A percentile compares a stretch with the other conserved stretches of the same genome.
These are phyloP conservation scores for Glycine soja DNA, from an alignment of 306 rosid genomes.

Conservation along the genomic window DNA sequence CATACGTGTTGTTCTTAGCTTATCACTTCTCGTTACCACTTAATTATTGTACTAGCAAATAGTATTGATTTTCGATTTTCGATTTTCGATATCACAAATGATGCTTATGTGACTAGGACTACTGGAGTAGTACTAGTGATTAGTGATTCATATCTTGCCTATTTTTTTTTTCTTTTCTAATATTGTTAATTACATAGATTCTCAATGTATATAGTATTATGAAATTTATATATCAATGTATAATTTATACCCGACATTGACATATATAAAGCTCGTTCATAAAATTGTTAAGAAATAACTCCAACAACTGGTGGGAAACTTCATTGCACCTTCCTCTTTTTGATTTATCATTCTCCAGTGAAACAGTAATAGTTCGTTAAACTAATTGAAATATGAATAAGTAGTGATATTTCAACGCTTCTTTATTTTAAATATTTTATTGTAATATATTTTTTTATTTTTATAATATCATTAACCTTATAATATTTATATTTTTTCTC, in stretches of 20 bases:
- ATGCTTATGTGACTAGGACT: not conserved
- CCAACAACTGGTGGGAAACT: not conserved
- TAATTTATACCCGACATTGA: constrained; percentile 8
- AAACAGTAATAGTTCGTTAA: no score
- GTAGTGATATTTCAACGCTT: no score
- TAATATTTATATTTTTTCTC: no score
- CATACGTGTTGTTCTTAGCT: not conserved
- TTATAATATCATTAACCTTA: no score
- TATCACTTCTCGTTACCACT: not conserved
- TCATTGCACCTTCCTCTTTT: constrained; percentile 22
- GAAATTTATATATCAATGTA: not conserved
- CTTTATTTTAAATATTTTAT: no score
- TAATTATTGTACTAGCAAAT: constrained; percentile 2
- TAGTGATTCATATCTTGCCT: no score
- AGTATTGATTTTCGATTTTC: not conserved
- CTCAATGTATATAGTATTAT: no score
- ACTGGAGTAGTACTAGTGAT: no score
- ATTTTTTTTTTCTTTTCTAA: no score
- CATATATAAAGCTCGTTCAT: not conserved
- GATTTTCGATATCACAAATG: not conserved
- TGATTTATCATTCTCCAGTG: not conserved
- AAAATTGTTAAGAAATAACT: not conserved
- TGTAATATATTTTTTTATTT: no score
- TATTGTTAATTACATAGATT: no score
- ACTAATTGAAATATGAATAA: no score